Conservation (phyloP, 2,329 filamentous ascomycete genomes). For the Alternaria metachromatica region DNA sequence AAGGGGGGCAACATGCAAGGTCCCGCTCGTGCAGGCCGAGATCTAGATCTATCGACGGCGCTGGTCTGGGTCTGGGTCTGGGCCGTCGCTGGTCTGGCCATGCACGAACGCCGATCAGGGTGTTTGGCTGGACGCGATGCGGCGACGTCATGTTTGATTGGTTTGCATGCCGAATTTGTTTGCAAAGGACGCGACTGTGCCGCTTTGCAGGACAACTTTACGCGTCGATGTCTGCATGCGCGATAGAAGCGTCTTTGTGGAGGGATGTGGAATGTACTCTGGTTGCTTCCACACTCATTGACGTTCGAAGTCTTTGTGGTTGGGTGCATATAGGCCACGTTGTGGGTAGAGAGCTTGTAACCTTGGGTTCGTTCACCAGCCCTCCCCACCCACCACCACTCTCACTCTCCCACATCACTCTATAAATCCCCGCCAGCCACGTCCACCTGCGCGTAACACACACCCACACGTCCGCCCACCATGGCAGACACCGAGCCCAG, state of each 20-base stretch:
- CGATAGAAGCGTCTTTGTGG: not conserved
- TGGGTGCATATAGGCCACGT: not conserved
- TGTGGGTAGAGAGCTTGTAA: not conserved
- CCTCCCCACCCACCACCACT: not conserved
- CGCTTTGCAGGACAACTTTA: not conserved
- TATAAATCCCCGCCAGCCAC: not conserved
- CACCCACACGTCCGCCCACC: not conserved
- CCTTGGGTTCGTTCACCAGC: not conserved
- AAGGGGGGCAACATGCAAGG: constrained; percentile 16
- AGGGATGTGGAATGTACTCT: fast-evolving
- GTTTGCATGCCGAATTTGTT: constrained; percentile 2
- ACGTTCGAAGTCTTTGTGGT: not conserved
- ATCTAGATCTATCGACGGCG: too few species aligned
- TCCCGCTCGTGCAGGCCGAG: constrained; percentile 23
- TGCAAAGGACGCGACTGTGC: not conserved
- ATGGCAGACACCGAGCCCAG: constrained; percentile 43
- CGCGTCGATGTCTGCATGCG: not conserved
- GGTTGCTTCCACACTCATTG: not conserved
- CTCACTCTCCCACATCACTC: not conserved
- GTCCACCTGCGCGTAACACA: not conserved
- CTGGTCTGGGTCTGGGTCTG: not conserved
- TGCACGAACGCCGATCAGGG: constrained; percentile 15
- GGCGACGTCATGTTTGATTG: constrained; percentile 17
- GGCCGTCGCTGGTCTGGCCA: not conserved
- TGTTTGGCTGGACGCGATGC: not conserved